Evolutionary conservation across 805 yeast genomes (phyloP), one percentile per base, ranked within the genome.

Genomic region (Metschnikowia kofuensis): DNA sequence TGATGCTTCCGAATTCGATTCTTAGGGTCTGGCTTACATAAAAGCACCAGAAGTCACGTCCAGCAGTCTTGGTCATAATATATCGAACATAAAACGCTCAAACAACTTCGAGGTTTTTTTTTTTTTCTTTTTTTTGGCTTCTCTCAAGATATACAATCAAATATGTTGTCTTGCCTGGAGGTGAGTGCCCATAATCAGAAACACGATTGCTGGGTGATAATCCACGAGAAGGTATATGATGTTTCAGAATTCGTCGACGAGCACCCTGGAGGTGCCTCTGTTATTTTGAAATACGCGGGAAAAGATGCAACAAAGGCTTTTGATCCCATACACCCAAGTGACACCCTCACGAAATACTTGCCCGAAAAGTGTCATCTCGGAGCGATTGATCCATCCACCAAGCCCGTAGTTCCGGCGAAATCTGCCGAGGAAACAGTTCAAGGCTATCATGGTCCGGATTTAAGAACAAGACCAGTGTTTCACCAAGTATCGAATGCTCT

Each of bases 251-350:
- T 82, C 55, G 58, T 78, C 34, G 72, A 71, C 16, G 72, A 77
- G 39, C 87, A 82, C 57, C 87, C 87, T 10, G 87, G 87, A 31
- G 87, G 87, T 4, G 59, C 75, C 15, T 73, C 69, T 6, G 76
- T 82, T 46, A 79, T 82, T 34, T 64, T 78, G 47, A 79, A 78
- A 60, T 82, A 63, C 59, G 70, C 73, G n/a, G 76, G 78, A 1
- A 66, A 66, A 48, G 76, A 71, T 52, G 96, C 92, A 10, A 85
- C 94, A 7, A 83, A 85, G 58, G 82, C 88, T 9, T 92, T 89
- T 62, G 88, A 85, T 50, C 96, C 96, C 15, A 77, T 92, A 51
- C 99, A 92, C 66, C 94, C 98, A 0, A 80, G 85, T n/a, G 96
- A 90, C 58, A 86, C 54, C 21, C 74, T 92, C 46, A 83, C 80